Evolutionary conservation across 768 basidiomycete genomes (phyloP), one percentile per base, ranked within the genome.

Genomic region (Lentinula raphanica): DNA sequence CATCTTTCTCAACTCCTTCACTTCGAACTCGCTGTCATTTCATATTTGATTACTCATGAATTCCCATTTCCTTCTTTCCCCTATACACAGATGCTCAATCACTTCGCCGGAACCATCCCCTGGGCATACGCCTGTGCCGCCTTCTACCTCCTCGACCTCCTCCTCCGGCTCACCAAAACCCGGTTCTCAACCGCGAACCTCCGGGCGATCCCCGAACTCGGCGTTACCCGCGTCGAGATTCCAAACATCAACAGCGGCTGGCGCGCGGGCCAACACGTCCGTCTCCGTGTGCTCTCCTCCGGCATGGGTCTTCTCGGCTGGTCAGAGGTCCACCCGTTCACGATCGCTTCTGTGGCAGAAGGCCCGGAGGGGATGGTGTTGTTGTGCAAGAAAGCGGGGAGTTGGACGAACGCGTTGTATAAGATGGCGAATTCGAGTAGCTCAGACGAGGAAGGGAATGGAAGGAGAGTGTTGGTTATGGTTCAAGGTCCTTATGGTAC

Each of bases 211-310:
- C 74, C 80, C 5, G 77, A 76, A 40, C 69, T 83, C 40, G 73
- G 68, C 15, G 72, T 76, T 46, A 82, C 82, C 2, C 72, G 74
- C 49, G 63, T 85, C 28, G 75, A 80, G 38, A 67, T 84, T 25
- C 77, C 76, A 0, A 59, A 69, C 3, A 44, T 85, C 45, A 76
- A 70, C 40, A 60, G 72, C 2, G 85, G 85, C 27, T 87, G 85
- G 85, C 71, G 79, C 19, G 71, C 83, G 0, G 84, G 86, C 2
- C 86, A 87, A 63, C 84, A 87, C 59, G 78, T 87, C 32, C 78
- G 84, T 44, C 46, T 87, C 1, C 75, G 83, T 15, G 63, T 81
- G 3, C 72, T 83, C 17, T 72, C 74, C n/a, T 56, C 69, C 3
- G 68, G 68, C 0, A 70, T 79, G 65, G 78, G 79, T 3, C 35